A percentile compares a stretch with the other conserved stretches of the same genome.
These are phyloP conservation scores for Prosopis cineraria DNA, from an alignment of 306 rosid species.

Conservation along the genomic window DNA sequence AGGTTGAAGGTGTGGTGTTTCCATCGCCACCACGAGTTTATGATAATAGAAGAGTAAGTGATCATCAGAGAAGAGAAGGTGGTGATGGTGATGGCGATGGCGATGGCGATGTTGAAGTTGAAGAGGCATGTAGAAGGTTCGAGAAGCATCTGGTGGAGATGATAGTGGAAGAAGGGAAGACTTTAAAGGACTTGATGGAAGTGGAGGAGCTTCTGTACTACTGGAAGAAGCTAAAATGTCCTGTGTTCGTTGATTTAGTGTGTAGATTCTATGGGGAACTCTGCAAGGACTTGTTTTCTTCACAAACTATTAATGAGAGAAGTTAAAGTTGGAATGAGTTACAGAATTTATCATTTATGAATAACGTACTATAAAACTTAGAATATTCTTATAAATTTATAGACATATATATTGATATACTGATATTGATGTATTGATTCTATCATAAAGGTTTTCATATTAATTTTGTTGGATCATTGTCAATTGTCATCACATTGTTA, in stretches of 20 bases:
- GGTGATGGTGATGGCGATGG: not conserved
- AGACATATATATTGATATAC: no score
- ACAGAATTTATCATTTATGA: no score
- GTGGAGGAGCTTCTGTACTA: constrained; percentile 86
- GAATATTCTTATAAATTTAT: no score
- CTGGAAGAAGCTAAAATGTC: constrained; percentile 81
- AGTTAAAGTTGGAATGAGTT: not conserved
- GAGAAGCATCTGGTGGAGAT: constrained; percentile 86
- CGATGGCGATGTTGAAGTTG: constrained; percentile 46
- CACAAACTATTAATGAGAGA: constrained; percentile 13
- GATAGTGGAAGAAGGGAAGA: constrained; percentile 88
- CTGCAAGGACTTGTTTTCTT: constrained; percentile 84
- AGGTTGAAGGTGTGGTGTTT: constrained; percentile 36
- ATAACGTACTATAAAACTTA: no score
- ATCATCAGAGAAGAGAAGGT: constrained; percentile 17
- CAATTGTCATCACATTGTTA: no score
- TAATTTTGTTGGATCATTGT: no score
- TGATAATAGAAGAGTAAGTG: not conserved
- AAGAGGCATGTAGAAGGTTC: constrained; percentile 87
- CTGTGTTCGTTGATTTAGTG: constrained; percentile 77
- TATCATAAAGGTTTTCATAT: no score
- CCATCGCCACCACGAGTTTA: constrained; percentile 63
- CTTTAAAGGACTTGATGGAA: constrained; percentile 71
- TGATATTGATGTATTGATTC: no score
- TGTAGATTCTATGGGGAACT: constrained; percentile 89